Percentiles rank a stretch among this genome's conserved stretches.
Conservation (phyloP, 192 early-diverging fungal genomes). For the Coemansia sp. region DNA sequence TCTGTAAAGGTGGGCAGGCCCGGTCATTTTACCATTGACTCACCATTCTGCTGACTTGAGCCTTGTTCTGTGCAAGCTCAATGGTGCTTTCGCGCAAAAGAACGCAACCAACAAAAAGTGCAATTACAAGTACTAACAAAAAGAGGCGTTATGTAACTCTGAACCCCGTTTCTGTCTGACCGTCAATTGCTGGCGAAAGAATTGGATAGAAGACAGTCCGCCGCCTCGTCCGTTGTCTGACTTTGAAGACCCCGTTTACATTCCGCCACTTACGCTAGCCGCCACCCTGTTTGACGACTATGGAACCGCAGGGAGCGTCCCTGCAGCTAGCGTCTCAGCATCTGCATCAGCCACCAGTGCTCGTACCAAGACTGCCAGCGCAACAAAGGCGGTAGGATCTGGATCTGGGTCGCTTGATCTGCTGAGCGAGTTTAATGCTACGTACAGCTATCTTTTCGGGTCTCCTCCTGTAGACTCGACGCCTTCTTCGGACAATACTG, state of each 20-base stretch:
- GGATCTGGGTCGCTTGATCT: conserved; percentile 18
- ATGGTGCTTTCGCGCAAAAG: background rate
- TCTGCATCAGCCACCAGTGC: background rate
- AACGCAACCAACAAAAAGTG: background rate
- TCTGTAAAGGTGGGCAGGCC: background rate
- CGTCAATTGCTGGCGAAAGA: too few relatives aligned
- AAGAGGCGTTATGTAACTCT: conserved; percentile 1
- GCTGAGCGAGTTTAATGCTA: conserved; percentile 44
- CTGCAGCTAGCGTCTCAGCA: background rate
- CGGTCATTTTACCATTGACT: background rate
- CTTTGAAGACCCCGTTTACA: conserved; percentile 53
- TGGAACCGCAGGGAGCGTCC: conserved; percentile 17
- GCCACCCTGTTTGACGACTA: conserved; percentile 50
- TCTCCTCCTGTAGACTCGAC: conserved; percentile 14
- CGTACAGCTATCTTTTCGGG: conserved; percentile 47
- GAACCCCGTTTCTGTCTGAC: background rate
- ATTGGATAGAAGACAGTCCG: conserved; percentile 44
- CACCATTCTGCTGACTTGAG: background rate
- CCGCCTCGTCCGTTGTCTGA: conserved; percentile 37
- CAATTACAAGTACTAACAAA: background rate
- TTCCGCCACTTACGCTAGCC: conserved; percentile 50
- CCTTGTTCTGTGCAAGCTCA: background rate
- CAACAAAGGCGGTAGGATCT: background rate
- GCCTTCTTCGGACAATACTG: background rate
- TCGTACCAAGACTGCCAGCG: background rate